A percentile compares a stretch with the other conserved stretches of the same genome.
phyloP scores from a whole-genome alignment of 345 rosid species.

The Populus ilicifolia region DNA sequence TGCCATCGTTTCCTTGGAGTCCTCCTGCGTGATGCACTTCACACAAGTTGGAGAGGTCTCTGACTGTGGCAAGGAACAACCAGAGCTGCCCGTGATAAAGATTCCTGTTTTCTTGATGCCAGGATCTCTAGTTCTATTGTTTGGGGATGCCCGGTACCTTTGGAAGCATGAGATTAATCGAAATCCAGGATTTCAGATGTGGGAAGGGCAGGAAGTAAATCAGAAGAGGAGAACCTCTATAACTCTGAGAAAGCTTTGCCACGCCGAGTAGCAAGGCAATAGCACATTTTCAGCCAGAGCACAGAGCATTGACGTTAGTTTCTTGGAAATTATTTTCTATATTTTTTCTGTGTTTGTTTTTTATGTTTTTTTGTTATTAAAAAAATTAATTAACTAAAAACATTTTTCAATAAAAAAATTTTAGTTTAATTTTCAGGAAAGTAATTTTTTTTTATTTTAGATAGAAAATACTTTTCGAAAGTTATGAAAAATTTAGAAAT shows the following conservation, averaged over 20 bases:
- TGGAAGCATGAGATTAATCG: conserved; percentile 97
- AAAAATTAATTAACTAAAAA: too few species aligned
- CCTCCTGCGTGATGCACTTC: conserved; percentile 85
- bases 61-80: conserved; percentile 14
- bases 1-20: conserved; percentile 75
- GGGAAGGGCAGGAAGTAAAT: conserved; percentile 62
- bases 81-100: conserved; percentile 7
- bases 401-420: too few species aligned
- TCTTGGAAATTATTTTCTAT: too few species aligned
- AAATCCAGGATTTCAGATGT: conserved; percentile 73
- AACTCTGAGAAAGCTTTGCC: conserved; percentile 67
- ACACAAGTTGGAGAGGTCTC: conserved; percentile 25
- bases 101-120: conserved; percentile 59
- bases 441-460: too few species aligned
- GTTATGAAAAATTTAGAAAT: too few species aligned
- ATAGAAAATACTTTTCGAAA: too few species aligned
- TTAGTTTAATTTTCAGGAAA: too few species aligned
- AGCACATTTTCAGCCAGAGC: background rate
- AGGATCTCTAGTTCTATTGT: conserved; percentile 81
- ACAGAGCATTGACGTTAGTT: too few species aligned
- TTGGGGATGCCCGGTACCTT: conserved; percentile 68
- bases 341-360: too few species aligned
- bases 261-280: conserved; percentile 23
- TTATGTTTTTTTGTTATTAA: too few species aligned
- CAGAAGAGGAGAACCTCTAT: conserved; percentile 70